These are phyloP conservation scores for Exophiala alcalophila DNA, from an alignment of 2,329 filamentous ascomycete genomes.

Conservation along the genomic window DNA sequence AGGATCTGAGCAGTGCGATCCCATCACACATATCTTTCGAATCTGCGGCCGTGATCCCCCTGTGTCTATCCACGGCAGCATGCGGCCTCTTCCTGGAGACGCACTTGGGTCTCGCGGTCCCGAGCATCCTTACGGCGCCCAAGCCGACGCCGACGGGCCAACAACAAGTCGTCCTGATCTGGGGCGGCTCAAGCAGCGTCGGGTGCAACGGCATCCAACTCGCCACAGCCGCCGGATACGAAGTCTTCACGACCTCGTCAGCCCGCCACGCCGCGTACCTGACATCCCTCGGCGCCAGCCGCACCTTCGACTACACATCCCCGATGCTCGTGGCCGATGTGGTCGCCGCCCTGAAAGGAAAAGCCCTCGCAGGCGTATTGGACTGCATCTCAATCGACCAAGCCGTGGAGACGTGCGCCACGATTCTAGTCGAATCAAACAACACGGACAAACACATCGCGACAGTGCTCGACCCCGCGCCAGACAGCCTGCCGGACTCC, in stretches of 20 bases:
- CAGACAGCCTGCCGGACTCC: background rate
- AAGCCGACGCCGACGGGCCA: slow-evolving; percentile 4
- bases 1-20: slow-evolving; percentile 29
- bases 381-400: slow-evolving; percentile 35
- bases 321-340: slow-evolving; percentile 34
- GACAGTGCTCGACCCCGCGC: background rate
- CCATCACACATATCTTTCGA: slow-evolving; percentile 36
- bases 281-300: slow-evolving; percentile 31
- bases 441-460: background rate
- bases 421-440: background rate
- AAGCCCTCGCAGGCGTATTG: slow-evolving; percentile 24
- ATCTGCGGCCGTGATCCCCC: slow-evolving; percentile 37
- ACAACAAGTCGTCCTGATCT: slow-evolving; percentile 34
- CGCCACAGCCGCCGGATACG: slow-evolving; percentile 39
- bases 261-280: slow-evolving; percentile 33
- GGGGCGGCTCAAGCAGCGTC: slow-evolving; percentile 45
- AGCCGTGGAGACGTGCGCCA: background rate
- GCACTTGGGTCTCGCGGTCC: slow-evolving; percentile 30
- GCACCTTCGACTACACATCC: slow-evolving; percentile 43
- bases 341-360: slow-evolving; percentile 29
- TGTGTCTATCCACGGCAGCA: slow-evolving; percentile 36
- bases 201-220: slow-evolving; percentile 44
- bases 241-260: slow-evolving; percentile 38
- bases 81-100: slow-evolving; percentile 33
- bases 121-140: slow-evolving; percentile 9